These are phyloP conservation scores for Apiotrichum laibachii DNA, from an alignment of 1,284 basidiomycete genomes.

Conservation along the genomic window DNA sequence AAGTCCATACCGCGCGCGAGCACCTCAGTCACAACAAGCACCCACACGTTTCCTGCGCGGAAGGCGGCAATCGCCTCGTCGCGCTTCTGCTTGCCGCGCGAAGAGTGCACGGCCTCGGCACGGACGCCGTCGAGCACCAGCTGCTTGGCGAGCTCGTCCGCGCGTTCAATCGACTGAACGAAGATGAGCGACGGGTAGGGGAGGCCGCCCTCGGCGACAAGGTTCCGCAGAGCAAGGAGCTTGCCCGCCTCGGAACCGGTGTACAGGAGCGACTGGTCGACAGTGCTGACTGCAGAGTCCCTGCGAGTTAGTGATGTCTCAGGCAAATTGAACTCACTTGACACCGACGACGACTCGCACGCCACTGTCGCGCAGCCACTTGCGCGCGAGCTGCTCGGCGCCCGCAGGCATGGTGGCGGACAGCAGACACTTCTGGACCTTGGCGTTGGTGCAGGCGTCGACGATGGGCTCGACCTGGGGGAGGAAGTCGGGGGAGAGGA, in stretches of 20 bases:
- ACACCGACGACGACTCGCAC: conserved; percentile 89
- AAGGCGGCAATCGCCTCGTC: conserved; percentile 82
- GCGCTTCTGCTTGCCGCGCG: conserved; percentile 78
- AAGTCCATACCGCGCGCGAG: conserved; percentile 98
- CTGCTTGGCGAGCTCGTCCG: conserved; percentile 83
- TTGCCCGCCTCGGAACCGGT: conserved; percentile 92
- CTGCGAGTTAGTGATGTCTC: conserved; percentile 51
- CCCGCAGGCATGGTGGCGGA: conserved; percentile 90
- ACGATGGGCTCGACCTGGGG: conserved; percentile 86
- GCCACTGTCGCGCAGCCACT: conserved; percentile 71
- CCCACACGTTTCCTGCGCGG: conserved; percentile 83
- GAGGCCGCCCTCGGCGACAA: conserved; percentile 73
- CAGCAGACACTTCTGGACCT: conserved; percentile 83
- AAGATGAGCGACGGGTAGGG: conserved; percentile 92
- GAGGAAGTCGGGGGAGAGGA: conserved; percentile 85
- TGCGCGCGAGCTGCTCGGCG: conserved; percentile 81
- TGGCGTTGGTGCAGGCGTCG: conserved; percentile 69
- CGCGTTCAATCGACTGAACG: conserved; percentile 86
- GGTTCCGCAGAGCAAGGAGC: conserved; percentile 73
- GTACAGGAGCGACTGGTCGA: conserved; percentile 82
- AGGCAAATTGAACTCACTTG: conserved; percentile 61
- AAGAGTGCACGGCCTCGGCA: conserved; percentile 88
- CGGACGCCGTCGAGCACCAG: conserved; percentile 79
- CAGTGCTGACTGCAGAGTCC: conserved; percentile 73
- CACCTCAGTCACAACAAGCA: conserved; percentile 88